Evolutionary conservation across 495 filamentous ascomycete species (phyloP).

Genomic region (Aspergillus nidulans): DNA sequence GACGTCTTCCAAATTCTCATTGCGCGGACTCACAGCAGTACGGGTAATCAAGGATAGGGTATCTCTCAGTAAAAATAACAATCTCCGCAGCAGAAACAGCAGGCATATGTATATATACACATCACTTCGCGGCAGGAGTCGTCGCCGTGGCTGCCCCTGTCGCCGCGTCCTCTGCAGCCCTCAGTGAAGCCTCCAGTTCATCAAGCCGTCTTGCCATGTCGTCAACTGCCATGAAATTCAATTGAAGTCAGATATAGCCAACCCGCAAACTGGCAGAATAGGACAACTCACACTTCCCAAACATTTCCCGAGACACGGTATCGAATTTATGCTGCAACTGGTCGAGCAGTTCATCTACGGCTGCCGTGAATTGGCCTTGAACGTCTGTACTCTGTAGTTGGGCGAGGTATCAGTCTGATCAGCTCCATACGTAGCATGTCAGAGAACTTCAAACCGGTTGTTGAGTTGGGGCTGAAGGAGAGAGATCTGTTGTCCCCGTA

Average conservation of each 20-base stretch:
- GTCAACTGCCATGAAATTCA: slow-evolving; percentile 59
- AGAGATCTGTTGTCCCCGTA: background rate
- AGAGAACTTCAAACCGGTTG: background rate
- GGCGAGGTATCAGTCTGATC: background rate
- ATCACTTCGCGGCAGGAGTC: slow-evolving; percentile 20
- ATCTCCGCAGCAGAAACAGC: background rate
- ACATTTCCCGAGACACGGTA: slow-evolving; percentile 74
- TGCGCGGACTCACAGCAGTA: background rate
- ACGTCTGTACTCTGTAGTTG: slow-evolving; percentile 30
- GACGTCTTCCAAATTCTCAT: background rate
- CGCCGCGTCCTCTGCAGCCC: slow-evolving; percentile 12
- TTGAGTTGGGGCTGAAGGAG: background rate
- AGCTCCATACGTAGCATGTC: background rate
- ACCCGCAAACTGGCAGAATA: background rate
- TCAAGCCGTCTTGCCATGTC: slow-evolving; percentile 91
- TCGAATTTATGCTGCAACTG: slow-evolving; percentile 80
- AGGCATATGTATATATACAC: background rate
- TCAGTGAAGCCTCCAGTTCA: slow-evolving; percentile 68
- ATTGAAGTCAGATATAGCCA: background rate
- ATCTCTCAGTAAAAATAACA: slow-evolving; percentile 1
- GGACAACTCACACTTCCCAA: slow-evolving; percentile 69
- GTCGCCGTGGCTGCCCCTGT: background rate
- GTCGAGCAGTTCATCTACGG: slow-evolving; percentile 81
- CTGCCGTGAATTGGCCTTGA: slow-evolving; percentile 63
- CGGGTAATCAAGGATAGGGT: background rate